A percentile compares a stretch with the other conserved stretches of the same genome.
These are phyloP conservation scores for Epichloe typhina DNA, from an alignment of 2,329 filamentous ascomycete species.

Conservation along the genomic window DNA sequence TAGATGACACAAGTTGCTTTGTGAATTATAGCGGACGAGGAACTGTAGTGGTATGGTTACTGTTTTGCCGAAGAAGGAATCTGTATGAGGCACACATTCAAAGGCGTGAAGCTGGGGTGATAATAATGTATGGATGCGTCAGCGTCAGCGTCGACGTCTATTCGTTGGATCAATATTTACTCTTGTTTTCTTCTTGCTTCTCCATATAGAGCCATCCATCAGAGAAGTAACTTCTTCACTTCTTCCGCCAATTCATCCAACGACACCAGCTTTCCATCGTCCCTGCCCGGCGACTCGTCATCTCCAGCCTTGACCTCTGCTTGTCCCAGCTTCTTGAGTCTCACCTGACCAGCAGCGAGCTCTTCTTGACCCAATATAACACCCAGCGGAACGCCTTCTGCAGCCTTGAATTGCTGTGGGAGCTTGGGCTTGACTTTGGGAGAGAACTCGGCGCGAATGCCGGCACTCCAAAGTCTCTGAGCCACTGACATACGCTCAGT, in stretches of 20 bases:
- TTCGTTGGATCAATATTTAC: neutral
- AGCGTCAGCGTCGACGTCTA: neutral
- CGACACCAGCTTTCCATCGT: conserved; percentile 58
- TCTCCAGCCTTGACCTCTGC: conserved; percentile 57
- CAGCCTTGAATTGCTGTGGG: conserved; percentile 80
- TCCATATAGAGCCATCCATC: neutral
- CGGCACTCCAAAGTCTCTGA: conserved; percentile 68
- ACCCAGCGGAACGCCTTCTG: conserved; percentile 76
- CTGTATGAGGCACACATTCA: too few species aligned
- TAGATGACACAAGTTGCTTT: too few species aligned
- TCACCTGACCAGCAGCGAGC: conserved; percentile 67
- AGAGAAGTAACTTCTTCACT: conserved; percentile 30
- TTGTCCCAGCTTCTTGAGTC: conserved; percentile 67
- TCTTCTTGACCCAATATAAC: conserved; percentile 90
- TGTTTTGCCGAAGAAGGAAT: too few species aligned
- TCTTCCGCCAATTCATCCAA: conserved; percentile 49
- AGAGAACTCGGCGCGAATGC: conserved; percentile 70
- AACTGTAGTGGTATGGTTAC: too few species aligned
- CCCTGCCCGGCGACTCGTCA: conserved; percentile 81
- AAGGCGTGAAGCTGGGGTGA: neutral
- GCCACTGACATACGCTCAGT: conserved; percentile 75
- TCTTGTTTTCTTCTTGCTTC: neutral
- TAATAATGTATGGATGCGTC: neutral
- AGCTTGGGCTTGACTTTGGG: conserved; percentile 88
- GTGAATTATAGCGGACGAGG: too few species aligned